Evolutionary conservation across 148 eudicot genomes (phyloP).

Genomic region (Nyssa sinensis): DNA sequence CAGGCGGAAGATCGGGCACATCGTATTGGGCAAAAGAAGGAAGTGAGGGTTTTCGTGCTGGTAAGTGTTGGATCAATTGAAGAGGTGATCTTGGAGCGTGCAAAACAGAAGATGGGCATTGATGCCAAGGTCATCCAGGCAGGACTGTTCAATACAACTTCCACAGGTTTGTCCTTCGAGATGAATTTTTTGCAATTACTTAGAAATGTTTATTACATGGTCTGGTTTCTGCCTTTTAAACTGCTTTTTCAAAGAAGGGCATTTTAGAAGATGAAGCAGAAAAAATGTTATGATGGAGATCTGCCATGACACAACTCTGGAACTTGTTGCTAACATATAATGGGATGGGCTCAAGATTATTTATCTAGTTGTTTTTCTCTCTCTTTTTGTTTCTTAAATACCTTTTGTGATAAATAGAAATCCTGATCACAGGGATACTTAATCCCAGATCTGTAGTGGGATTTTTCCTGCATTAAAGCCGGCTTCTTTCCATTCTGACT

Average conservation of each 20-base stretch:
- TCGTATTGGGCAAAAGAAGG: slow-evolving; percentile 97
- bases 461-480: neutral
- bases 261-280: slow-evolving; percentile 3
- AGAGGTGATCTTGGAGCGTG: slow-evolving; percentile 95
- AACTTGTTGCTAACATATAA: slow-evolving; percentile 15
- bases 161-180: slow-evolving; percentile 67
- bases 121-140: slow-evolving; percentile 99
- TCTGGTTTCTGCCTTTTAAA: no score
- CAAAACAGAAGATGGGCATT: slow-evolving; percentile 99
- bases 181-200: neutral
- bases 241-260: neutral
- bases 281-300: neutral
- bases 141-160: slow-evolving; percentile 93
- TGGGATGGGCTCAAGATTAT: no score
- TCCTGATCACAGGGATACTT: no score
- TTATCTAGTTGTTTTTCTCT: neutral
- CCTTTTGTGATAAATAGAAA: slow-evolving; percentile 4
- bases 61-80: slow-evolving; percentile 98
- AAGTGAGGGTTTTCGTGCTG: slow-evolving; percentile 94
- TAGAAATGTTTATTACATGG: slow-evolving; percentile 6
- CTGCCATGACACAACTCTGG: neutral
- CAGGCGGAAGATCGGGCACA: slow-evolving; percentile 99
- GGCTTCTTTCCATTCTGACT: neutral
- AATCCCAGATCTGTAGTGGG: neutral
- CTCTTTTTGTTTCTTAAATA: neutral